Evolutionary conservation across 805 yeast genomes (phyloP).

Genomic region (Saturnispora hagleri): DNA sequence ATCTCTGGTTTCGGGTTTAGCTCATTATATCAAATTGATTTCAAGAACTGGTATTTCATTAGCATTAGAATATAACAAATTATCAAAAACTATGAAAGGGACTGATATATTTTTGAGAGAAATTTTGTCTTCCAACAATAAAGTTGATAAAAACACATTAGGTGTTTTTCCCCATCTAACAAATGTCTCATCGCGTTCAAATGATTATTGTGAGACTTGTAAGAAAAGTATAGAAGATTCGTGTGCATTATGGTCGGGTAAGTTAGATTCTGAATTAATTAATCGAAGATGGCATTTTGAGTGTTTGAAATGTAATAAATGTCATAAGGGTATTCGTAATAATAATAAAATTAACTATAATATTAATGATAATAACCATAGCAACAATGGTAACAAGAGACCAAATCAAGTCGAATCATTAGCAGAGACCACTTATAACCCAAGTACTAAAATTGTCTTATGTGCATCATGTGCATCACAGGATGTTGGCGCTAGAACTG

Average conservation of each 20-base stretch:
- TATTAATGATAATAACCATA: not conserved
- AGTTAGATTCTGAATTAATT: not conserved
- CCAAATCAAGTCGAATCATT: constrained; percentile 13
- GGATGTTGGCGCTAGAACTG: constrained; percentile 40
- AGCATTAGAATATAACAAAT: constrained; percentile 60
- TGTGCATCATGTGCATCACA: constrained; percentile 57
- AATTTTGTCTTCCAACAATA: constrained; percentile 28
- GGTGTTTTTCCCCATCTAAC: constrained; percentile 1
- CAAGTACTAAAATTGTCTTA: constrained; percentile 29
- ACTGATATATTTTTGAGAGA: constrained; percentile 53
- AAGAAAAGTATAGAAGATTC: constrained; percentile 71
- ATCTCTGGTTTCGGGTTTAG: constrained; percentile 79
- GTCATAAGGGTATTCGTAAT: constrained; percentile 30
- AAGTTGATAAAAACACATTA: not conserved
- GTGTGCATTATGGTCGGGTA: constrained; percentile 46
- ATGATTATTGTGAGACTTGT: constrained; percentile 71
- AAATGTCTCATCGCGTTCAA: constrained; percentile 45
- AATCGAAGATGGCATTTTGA: constrained; percentile 73
- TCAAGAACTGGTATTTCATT: constrained; percentile 72
- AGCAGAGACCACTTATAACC: constrained; percentile 39
- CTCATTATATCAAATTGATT: constrained; percentile 82
- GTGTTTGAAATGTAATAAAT: constrained; percentile 61
- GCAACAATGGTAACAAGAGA: not conserved
- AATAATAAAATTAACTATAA: not conserved
- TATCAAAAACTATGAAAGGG: constrained; percentile 48